Base-by-base conservation (phyloP, 169 alveolate genomes). In the Plasmodium chabaudi region DNA sequence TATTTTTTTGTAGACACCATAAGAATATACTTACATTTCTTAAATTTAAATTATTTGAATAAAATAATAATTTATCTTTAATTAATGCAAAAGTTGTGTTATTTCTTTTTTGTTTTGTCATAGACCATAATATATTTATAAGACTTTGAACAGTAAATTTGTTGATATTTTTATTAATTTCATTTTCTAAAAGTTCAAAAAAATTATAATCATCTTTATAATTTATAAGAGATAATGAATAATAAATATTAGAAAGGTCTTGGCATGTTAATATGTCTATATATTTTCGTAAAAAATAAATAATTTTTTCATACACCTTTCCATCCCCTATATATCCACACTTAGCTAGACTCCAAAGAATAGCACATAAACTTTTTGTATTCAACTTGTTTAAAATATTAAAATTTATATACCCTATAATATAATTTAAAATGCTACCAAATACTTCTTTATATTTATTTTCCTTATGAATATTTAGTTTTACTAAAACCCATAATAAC, bases 351-450 rank as follows among this genome's bases (percentile, higher is more conserved):
- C 90, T 82, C 90, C 90, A 82, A n/a, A 82, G 21, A 39, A 82
- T 51, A 34, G 90, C 90, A 82, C 90, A 82, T 60, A 82, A 42
- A 82, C 77, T 82, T 82, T 65, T 67, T 60, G 90, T 82, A 44
- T 82, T 82, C 34, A 82, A 64, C 65, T 82, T 82, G 42, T 82
- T 82, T 59, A 82, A 67, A 2, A 70, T 68, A 39, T 67, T 60
- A 59, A 39, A 82, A 55, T 68, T 67, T 23, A 82, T 23, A 82
- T 82, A 82, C 5, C 68, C 42, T 42, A 82, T 27, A 39, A 82
- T 23, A 49, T 17, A 19, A 27, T 42, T 5, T 82, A 82, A 53
- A 34, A 82, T 82, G 10, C 4, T 25, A 51, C 68, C 72, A 59
- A 82, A 82, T 15, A 47, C n/a, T 19, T 44, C 27, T 23, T 70